These are phyloP conservation scores for Aspergillus amoenus DNA, from an alignment of 2,329 filamentous ascomycete genomes.

Conservation along the genomic window DNA sequence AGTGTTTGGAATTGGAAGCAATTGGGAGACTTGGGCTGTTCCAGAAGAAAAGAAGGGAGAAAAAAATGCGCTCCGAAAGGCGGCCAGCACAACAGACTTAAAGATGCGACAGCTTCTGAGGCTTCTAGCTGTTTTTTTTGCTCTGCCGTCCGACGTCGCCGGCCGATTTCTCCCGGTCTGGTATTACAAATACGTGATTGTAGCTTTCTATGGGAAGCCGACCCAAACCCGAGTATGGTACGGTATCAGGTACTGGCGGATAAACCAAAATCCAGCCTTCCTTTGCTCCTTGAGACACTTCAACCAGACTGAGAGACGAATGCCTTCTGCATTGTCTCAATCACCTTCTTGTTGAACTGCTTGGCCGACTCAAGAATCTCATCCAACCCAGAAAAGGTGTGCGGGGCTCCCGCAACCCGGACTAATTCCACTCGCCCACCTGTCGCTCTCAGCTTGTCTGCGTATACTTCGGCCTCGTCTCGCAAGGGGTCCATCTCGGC, in stretches of 20 bases:
- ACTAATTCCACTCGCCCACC: conserved; percentile 34
- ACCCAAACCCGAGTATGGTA: neutral
- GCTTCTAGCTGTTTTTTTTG: neutral
- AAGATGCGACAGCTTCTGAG: neutral
- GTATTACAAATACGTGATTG: conserved; percentile 14
- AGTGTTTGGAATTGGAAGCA: neutral
- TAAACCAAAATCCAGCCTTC: conserved; percentile 19
- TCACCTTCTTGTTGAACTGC: conserved; percentile 28
- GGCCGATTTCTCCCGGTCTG: conserved; percentile 28
- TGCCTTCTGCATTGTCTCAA: conserved; percentile 28
- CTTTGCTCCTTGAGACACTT: neutral
- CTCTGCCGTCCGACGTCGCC: conserved; percentile 19
- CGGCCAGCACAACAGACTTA: conserved; percentile 9
- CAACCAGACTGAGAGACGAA: conserved; percentile 11
- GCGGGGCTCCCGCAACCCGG: conserved; percentile 34
- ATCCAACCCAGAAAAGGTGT: conserved; percentile 32
- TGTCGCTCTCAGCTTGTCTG: conserved; percentile 36
- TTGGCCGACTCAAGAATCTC: conserved; percentile 31
- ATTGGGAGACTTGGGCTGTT: neutral
- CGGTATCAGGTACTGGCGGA: conserved; percentile 15
- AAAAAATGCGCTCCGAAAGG: conserved; percentile 11
- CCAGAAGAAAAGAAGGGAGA: conserved; percentile 9
- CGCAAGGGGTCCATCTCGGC: conserved; percentile 45
- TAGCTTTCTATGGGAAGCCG: neutral
- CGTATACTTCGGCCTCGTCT: conserved; percentile 43